These are phyloP conservation scores for Emericellopsis cladophorae DNA, from an alignment of 2,329 filamentous ascomycete species.

Conservation along the genomic window DNA sequence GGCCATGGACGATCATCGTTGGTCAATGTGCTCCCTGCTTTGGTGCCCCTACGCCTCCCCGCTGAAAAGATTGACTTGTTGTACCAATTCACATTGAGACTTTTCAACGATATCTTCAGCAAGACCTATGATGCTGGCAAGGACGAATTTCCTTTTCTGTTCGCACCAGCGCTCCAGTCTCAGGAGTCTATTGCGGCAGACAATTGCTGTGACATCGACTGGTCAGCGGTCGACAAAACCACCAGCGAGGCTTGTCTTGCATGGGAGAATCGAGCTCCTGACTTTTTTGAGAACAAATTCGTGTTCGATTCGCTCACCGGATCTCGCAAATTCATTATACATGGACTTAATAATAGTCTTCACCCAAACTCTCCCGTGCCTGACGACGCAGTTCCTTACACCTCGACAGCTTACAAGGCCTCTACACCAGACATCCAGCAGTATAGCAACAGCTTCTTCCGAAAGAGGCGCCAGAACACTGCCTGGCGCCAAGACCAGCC, in stretches of 20 bases:
- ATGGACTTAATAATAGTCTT: constrained; percentile 41
- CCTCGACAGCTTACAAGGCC: constrained; percentile 27
- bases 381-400: constrained; percentile 32
- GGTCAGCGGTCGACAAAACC: constrained; percentile 37
- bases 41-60: constrained; percentile 26
- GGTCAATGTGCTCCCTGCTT: constrained; percentile 32
- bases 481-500: constrained; percentile 59
- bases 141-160: constrained; percentile 62
- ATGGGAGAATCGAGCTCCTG: constrained; percentile 29
- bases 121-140: constrained; percentile 48
- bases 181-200: constrained; percentile 9
- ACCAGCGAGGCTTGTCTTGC: constrained; percentile 15
- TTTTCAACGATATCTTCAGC: constrained; percentile 81
- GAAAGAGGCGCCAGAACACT: constrained; percentile 36
- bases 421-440: constrained; percentile 56
- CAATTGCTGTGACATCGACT: constrained; percentile 37
- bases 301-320: constrained; percentile 47
- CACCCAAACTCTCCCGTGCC: constrained; percentile 56
- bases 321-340: constrained; percentile 47
- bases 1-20: constrained; percentile 47
- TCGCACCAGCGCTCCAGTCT: constrained; percentile 43
- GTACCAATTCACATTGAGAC: constrained; percentile 58
- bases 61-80: constrained; percentile 37
- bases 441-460: constrained; percentile 69
- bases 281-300: constrained; percentile 40